These are phyloP conservation scores for Ustilago cynodontis DNA, from an alignment of 1,284 basidiomycete genomes.

Conservation along the genomic window DNA sequence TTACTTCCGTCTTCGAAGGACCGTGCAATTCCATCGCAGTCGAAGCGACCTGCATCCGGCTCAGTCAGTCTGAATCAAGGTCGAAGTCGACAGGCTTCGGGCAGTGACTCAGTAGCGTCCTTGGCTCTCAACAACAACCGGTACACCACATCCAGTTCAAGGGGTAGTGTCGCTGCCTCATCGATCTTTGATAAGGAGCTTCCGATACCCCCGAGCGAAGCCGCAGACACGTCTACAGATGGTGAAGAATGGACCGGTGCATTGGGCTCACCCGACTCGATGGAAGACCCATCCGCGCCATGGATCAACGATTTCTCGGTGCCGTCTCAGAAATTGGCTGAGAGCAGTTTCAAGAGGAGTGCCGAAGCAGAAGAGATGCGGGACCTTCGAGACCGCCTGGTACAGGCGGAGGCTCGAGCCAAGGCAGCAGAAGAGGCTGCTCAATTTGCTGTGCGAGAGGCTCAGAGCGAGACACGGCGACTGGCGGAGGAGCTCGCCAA, in stretches of 20 bases:
- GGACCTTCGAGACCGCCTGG: conserved; percentile 26
- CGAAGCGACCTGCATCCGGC: not conserved
- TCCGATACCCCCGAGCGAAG: conserved; percentile 8
- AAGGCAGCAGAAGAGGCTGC: conserved; percentile 28
- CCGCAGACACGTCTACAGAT: not conserved
- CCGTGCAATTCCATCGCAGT: too few species aligned
- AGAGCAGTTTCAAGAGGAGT: not conserved
- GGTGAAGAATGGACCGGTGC: conserved; percentile 10
- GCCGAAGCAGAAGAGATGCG: conserved; percentile 13
- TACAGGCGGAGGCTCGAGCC: conserved; percentile 19
- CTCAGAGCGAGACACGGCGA: conserved; percentile 14
- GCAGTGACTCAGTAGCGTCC: conserved; percentile 12
- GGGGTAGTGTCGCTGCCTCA: conserved; percentile 9
- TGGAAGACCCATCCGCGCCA: not conserved
- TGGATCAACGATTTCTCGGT: not conserved
- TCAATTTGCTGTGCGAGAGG: conserved; percentile 13
- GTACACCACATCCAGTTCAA: conserved; percentile 19
- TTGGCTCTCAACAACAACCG: not conserved
- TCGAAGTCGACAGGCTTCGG: conserved; percentile 17
- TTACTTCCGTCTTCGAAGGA: not conserved
- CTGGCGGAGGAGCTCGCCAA: conserved; percentile 24
- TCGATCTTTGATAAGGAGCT: conserved; percentile 38
- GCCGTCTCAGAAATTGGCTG: not conserved
- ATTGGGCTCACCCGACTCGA: conserved; percentile 7
- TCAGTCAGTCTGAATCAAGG: not conserved